phyloP scores from a whole-genome alignment of 148 eudicot species.

The Vaccinium corymbosum region DNA sequence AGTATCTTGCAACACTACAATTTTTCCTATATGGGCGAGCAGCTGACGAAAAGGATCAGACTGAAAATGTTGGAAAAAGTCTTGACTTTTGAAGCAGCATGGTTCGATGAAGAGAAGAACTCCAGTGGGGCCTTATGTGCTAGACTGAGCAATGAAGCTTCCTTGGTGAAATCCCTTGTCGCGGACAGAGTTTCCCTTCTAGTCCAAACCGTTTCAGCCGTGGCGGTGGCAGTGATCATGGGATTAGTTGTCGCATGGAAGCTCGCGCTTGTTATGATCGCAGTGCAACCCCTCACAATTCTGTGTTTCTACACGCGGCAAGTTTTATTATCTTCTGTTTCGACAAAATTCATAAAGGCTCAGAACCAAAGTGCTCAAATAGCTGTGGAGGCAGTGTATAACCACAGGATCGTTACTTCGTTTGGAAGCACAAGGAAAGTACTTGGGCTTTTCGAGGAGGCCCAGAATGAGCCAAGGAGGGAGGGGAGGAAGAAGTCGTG shows the following conservation, averaged over 20 bases:
- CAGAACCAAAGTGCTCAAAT: conserved; percentile 77
- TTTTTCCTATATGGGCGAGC: conserved; percentile 81
- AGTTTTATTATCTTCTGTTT: conserved; percentile 59
- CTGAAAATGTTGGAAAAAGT: conserved; percentile 69
- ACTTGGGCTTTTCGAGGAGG: conserved; percentile 62
- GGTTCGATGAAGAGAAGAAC: conserved; percentile 89
- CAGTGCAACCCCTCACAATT: conserved; percentile 83
- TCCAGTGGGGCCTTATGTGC: conserved; percentile 72
- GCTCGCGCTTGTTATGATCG: conserved; percentile 88
- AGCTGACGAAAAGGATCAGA: conserved; percentile 65
- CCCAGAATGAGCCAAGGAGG: conserved; percentile 79
- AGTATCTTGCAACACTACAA: conserved; percentile 69
- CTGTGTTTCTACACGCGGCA: conserved; percentile 79
- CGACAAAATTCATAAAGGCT: conserved; percentile 55
- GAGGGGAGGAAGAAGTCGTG: conserved; percentile 70
- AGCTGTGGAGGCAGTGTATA: conserved; percentile 84
- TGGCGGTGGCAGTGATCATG: conserved; percentile 64
- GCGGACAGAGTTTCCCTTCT: conserved; percentile 75
- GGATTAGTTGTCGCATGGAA: conserved; percentile 85
- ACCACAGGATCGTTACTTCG: conserved; percentile 80
- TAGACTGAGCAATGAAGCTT: conserved; percentile 69
- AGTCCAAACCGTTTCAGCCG: conserved; percentile 70
- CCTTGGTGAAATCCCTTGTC: conserved; percentile 75
- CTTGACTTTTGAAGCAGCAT: conserved; percentile 68
- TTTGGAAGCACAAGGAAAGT: conserved; percentile 62